Base-by-base conservation (phyloP, 495 filamentous ascomycete species). In the Clavariopsis aquatica region DNA sequence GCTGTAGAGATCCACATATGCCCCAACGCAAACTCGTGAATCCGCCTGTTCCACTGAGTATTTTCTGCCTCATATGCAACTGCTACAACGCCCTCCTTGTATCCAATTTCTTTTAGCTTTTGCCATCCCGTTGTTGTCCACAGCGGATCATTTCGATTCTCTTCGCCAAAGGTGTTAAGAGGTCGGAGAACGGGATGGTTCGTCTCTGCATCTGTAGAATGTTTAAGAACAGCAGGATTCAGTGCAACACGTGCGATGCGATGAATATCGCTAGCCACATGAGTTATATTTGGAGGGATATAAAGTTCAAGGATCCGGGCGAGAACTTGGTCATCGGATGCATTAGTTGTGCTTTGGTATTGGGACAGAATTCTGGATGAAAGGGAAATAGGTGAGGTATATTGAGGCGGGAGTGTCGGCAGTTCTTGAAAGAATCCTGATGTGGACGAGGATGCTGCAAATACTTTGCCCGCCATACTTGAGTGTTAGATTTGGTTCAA, bases 1-100 rank as follows among this genome's bases (percentile, higher is more conserved):
- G 80, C 84, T 15, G 85, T 87, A 5, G 79, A 82, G 17, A 82
- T 78, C 77, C 86, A 89, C 10, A 91, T 72, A 66, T 90, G 88
- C 64, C 84, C 82, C 64, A 87, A 83, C 7, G 79, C 66, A 59
- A 83, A 84, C 72, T 85, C 82, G 29, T 79, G 71, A 2, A 83
- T 66, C 3, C 89, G 77, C 6, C 89, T 76, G 28, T 80, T 79
- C 68, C 80, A 82, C 15, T 74, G 71, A 2, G 70, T 78, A 46
- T 75, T 71, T n/a, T 47, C 13, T 17, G 65, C 43, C 56, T 87
- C 82, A 65, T 86, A 86, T 31, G 78, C 81, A 49, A 80, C 73
- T 6, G 82, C 82, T 1, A 86, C 77, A 26, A 86, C 74, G 10
- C 84, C 81, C 63, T 83, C 79, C 51, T 75, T 59, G 45, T 83